Percentiles rank a stretch among this genome's conserved stretches.
Evolutionary conservation across 805 yeast genomes (phyloP).

Genomic region (Barnettozyma populi): DNA sequence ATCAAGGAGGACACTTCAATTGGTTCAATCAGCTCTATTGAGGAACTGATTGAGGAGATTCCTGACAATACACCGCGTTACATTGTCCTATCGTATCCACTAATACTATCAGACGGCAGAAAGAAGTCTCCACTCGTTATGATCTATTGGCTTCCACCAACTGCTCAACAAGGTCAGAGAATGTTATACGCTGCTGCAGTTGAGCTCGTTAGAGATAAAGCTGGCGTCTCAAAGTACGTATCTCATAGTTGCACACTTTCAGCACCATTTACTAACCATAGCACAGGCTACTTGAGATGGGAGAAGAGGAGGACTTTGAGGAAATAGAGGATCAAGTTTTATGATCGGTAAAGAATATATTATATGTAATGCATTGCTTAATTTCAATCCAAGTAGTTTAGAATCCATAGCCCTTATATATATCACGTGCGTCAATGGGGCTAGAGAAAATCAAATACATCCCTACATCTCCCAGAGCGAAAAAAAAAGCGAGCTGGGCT

Average conservation of each 20-base stretch:
- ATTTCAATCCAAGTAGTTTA: no score
- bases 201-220: slow-evolving; percentile 66
- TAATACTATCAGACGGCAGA: slow-evolving; percentile 65
- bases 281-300: slow-evolving; percentile 49
- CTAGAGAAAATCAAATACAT: not conserved
- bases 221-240: slow-evolving; percentile 29
- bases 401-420: not conserved
- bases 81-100: slow-evolving; percentile 71
- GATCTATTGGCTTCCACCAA: slow-evolving; percentile 84
- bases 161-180: slow-evolving; percentile 72
- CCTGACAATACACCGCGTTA: slow-evolving; percentile 82
- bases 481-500: no score
- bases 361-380: no score
- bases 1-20: slow-evolving; percentile 41
- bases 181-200: slow-evolving; percentile 92
- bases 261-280: slow-evolving; percentile 15
- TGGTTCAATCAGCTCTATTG: slow-evolving; percentile 41
- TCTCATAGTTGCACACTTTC: not conserved
- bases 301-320: slow-evolving; percentile 68
- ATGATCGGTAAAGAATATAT: not conserved
- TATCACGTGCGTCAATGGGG: not conserved
- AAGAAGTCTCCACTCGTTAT: slow-evolving; percentile 68
- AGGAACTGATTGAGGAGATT: slow-evolving; percentile 64
- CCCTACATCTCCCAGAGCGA: not conserved
- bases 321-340: slow-evolving; percentile 37